Percentiles rank a stretch among this genome's conserved stretches.
phyloP scores from a whole-genome alignment of 352 stramenopile genomes.

The Salisapilia sapeloensis region DNA sequence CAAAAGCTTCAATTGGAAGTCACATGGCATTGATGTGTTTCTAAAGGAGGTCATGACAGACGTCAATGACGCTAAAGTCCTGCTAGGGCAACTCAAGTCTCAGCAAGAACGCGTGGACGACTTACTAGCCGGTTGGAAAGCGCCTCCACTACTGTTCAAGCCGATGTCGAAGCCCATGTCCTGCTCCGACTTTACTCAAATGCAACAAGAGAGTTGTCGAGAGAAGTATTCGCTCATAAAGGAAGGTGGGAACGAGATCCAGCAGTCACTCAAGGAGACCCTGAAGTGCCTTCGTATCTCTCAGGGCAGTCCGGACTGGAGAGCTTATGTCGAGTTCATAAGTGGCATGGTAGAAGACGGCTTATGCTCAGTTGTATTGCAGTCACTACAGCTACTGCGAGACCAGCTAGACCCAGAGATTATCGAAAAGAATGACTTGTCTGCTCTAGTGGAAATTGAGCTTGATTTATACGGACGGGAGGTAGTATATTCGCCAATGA shows the following conservation, averaged over 20 bases:
- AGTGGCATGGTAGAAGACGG: slow-evolving; percentile 83
- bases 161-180: slow-evolving; percentile 66
- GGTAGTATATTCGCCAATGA: slow-evolving; percentile 65
- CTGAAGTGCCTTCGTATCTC: slow-evolving; percentile 81
- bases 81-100: slow-evolving; percentile 78
- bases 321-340: slow-evolving; percentile 85
- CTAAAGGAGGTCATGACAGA: slow-evolving; percentile 79
- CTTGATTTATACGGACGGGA: slow-evolving; percentile 80
- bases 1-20: slow-evolving; percentile 87
- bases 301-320: slow-evolving; percentile 84
- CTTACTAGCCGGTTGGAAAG: slow-evolving; percentile 61
- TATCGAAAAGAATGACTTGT: slow-evolving; percentile 69
- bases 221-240: slow-evolving; percentile 80
- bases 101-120: slow-evolving; percentile 71
- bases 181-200: slow-evolving; percentile 73
- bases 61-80: slow-evolving; percentile 75
- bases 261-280: slow-evolving; percentile 80
- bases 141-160: slow-evolving; percentile 70
- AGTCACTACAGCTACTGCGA: slow-evolving; percentile 47
- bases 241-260: slow-evolving; percentile 76
- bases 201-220: slow-evolving; percentile 51
- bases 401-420: slow-evolving; percentile 72
- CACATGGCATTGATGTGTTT: slow-evolving; percentile 85
- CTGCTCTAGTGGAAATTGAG: slow-evolving; percentile 81
- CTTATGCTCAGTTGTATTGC: slow-evolving; percentile 48